phyloP scores from a whole-genome alignment of 495 filamentous ascomycete genomes.

The Geopyxis carbonaria region DNA sequence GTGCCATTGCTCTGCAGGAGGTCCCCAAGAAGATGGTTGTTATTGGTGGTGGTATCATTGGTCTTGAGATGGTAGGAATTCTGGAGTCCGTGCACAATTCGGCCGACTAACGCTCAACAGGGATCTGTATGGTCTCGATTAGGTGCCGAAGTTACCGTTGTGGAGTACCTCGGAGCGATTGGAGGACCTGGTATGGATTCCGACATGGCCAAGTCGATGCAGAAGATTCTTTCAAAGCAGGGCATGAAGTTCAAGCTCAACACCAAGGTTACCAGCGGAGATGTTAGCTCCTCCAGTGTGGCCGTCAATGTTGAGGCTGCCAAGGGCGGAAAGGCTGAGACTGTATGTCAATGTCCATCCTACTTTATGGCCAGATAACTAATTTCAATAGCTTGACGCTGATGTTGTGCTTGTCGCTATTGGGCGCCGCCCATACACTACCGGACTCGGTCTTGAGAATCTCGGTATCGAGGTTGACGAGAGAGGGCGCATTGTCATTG shows the following conservation, averaged over 20 bases:
- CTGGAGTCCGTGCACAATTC: not conserved
- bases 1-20: constrained; percentile 71
- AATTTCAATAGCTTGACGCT: constrained; percentile 51
- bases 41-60: constrained; percentile 97
- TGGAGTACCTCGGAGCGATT: constrained; percentile 91
- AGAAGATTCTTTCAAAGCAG: constrained; percentile 89
- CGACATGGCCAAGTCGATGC: constrained; percentile 79
- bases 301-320: constrained; percentile 74
- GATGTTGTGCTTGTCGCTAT: constrained; percentile 96
- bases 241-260: constrained; percentile 96
- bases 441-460: constrained; percentile 79
- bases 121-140: constrained; percentile 92
- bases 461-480: constrained; percentile 89
- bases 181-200: constrained; percentile 94
- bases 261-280: constrained; percentile 83
- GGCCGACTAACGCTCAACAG: constrained; percentile 27
- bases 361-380: constrained; percentile 5
- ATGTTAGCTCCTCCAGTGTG: constrained; percentile 56
- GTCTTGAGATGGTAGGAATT: constrained; percentile 72
- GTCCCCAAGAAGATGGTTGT: constrained; percentile 96
- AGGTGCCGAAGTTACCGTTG: constrained; percentile 85
- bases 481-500: constrained; percentile 82
- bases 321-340: constrained; percentile 91
- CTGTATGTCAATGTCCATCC: constrained; percentile 34
- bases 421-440: constrained; percentile 85